A percentile compares a stretch with the other conserved stretches of the same genome.
These are phyloP conservation scores for Gracilaria gracilis DNA, from an alignment of 23 red algal species.

Conservation along the genomic window DNA sequence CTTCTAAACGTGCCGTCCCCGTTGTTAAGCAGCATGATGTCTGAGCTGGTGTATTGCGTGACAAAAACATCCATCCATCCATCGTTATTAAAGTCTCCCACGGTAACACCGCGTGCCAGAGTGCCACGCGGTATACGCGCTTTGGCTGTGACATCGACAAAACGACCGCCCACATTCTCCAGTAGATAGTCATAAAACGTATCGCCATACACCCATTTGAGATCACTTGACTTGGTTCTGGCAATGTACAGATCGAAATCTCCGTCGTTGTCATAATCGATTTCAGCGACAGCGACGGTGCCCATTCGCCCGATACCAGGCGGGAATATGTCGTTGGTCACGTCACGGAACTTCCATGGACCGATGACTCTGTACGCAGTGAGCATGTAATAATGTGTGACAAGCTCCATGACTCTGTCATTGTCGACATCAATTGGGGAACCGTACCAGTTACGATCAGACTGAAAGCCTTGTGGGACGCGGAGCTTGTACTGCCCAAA, in stretches of 20 bases:
- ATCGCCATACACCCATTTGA: conserved; percentile 52
- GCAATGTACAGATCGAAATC: conserved; percentile 70
- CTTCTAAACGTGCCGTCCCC: conserved; percentile 49
- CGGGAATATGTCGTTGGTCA: conserved; percentile 27
- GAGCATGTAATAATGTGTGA: conserved; percentile 32
- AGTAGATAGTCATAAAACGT: conserved; percentile 49
- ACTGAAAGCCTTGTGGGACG: conserved; percentile 5
- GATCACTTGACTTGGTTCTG: conserved; percentile 36
- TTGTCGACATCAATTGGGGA: conserved; percentile 51
- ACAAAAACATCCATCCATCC: conserved; percentile 68
- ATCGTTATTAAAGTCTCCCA: conserved; percentile 82
- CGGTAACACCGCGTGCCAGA: conserved; percentile 55
- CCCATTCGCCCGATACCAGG: background rate
- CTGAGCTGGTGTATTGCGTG: conserved; percentile 25
- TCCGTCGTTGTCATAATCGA: conserved; percentile 82
- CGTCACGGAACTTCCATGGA: background rate
- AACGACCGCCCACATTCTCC: conserved; percentile 44
- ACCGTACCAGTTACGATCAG: conserved; percentile 22
- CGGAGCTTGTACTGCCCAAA: conserved; percentile 18
- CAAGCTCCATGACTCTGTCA: conserved; percentile 56
- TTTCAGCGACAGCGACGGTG: conserved; percentile 43
- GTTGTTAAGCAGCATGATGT: conserved; percentile 66
- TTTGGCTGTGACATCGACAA: conserved; percentile 35
- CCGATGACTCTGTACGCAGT: background rate
- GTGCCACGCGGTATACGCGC: conserved; percentile 57